Percentiles rank a stretch among this genome's conserved stretches.
These are phyloP conservation scores for Scytalidium lignicola DNA, from an alignment of 2,329 filamentous ascomycete genomes.

Conservation along the genomic window DNA sequence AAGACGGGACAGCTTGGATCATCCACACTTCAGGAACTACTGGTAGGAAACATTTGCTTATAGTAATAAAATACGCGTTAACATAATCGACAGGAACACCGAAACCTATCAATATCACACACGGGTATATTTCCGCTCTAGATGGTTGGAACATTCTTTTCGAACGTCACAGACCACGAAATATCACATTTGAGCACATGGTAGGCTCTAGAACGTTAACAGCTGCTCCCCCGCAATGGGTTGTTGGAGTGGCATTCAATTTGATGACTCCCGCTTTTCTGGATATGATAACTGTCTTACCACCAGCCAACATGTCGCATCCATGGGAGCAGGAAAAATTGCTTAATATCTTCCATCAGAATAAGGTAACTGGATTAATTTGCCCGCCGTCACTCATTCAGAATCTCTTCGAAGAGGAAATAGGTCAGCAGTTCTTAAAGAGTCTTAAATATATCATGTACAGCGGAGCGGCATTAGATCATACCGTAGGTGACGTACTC, in stretches of 20 bases:
- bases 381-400: not conserved
- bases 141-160: not conserved
- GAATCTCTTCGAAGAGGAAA: not conserved
- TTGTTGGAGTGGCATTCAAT: not conserved
- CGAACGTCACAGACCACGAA: not conserved
- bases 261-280: not conserved
- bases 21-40: conserved; percentile 3
- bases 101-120: not conserved
- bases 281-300: not conserved
- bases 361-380: not conserved
- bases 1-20: not conserved
- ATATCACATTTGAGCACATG: not conserved
- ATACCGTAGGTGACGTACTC: not conserved
- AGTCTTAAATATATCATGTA: not conserved
- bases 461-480: not conserved
- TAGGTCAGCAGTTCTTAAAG: not conserved
- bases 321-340: not conserved
- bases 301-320: not conserved
- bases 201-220: not conserved
- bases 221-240: not conserved
- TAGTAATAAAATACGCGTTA: too few species aligned
- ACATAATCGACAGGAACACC: too few species aligned
- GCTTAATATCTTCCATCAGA: not conserved
- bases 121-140: not conserved
- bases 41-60: not conserved